phyloP scores from a whole-genome alignment of 1,284 basidiomycete species.

The Caloboletus firmus region DNA sequence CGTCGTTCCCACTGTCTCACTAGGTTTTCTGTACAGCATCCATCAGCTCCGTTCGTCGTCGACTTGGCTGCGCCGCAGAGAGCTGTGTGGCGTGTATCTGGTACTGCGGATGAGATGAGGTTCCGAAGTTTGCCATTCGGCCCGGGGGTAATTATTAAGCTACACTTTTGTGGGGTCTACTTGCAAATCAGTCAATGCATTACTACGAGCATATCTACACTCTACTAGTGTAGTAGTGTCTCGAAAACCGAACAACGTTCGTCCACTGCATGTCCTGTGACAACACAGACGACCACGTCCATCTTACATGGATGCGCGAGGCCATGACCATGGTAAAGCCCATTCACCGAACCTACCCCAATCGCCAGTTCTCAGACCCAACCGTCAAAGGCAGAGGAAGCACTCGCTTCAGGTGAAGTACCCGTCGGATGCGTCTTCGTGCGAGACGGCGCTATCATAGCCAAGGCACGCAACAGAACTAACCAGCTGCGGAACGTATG shows the following conservation, averaged over 20 bases:
- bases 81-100: too few relatives aligned
- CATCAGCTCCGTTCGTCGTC: background rate
- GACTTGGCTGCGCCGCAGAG: too few relatives aligned
- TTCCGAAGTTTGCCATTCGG: too few relatives aligned
- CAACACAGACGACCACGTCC: conserved; percentile 13
- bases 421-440: conserved; percentile 98
- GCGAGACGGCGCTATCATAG: conserved; percentile 72
- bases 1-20: too few relatives aligned
- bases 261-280: conserved; percentile 1
- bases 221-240: too few relatives aligned
- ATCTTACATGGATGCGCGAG: conserved; percentile 50
- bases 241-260: background rate
- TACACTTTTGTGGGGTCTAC: too few relatives aligned
- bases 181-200: too few relatives aligned
- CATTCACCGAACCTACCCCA: background rate
- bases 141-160: too few relatives aligned
- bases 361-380: too few relatives aligned
- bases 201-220: too few relatives aligned
- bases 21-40: too few relatives aligned
- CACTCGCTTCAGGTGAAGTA: conserved; percentile 83
- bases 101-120: too few relatives aligned
- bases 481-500: conserved; percentile 90
- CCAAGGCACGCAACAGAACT: conserved; percentile 88
- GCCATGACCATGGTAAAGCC: conserved; percentile 53
- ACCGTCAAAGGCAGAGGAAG: conserved; percentile 75